Evolutionary conservation across 1,284 basidiomycete species (phyloP), one percentile per base, ranked within the genome.

Genomic region (Ustilago cynodontis): DNA sequence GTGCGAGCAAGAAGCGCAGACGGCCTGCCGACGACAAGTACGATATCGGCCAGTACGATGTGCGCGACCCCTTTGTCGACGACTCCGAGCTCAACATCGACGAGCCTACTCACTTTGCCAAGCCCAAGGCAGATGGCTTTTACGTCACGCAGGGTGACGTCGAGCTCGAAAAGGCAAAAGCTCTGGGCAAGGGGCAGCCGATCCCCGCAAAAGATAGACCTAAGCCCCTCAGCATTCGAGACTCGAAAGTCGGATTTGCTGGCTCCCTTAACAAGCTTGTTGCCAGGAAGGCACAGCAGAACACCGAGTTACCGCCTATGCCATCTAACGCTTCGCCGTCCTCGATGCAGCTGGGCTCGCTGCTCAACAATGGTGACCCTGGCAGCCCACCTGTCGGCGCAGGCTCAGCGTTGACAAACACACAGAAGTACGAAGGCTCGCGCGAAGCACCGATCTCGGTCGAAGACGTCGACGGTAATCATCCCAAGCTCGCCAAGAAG

Each of bases 61-160:
- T 92, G 20, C 88, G 90, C 1, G 96, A 99, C 87, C 93, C 94
- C 0, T 98, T 98, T 87, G 98, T 99, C 82, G 96, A 99, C 88
- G 96, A 99, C 87, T 94, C 94, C 0, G 95, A 99, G 85, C 89
- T 97, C 61, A 91, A 91, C 22, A 88, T 95, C 47, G 95, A 98
- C 87, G 92, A 95, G 83, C 92, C 94, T 1, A 94, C 93, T 2
- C 93, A 91, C 87, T 93, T 94, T 82, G 93, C 93, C n/a, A 92
- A 94, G 86, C 95, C 95, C 2, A 94, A 93, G 86, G 93, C 95
- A 80, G 92, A 94, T 80, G 95, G 95, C 0, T 98, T 95, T 88
- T 97, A 95, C 82, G 94, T 98, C 22, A 81, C 82, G 1, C 47
- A 68, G 26, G 86, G 86, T 8, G 55, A 64, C n/a, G 79, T 87